These are phyloP conservation scores for Tulasnella sp. DNA, from an alignment of 768 basidiomycete species.

Conservation along the genomic window DNA sequence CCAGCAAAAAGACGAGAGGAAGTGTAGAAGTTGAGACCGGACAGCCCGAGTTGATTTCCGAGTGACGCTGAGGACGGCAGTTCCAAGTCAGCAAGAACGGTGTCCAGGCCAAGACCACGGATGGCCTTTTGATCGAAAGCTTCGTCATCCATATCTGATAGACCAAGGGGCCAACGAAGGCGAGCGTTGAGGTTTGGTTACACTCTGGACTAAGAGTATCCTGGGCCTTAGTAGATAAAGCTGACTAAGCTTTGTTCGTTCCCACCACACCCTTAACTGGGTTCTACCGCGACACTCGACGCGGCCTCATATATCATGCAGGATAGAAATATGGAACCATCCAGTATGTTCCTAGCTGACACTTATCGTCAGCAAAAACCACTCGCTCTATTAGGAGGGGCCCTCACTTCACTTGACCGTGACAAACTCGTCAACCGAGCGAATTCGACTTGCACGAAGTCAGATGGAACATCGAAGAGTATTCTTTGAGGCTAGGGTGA, in stretches of 20 bases:
- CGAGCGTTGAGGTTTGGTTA: not conserved
- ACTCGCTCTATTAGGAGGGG: not conserved
- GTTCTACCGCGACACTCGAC: not conserved
- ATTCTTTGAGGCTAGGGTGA: not conserved
- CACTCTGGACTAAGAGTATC: not conserved
- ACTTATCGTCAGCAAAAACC: not conserved
- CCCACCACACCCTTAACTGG: no score
- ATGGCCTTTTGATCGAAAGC: slow-evolving; percentile 23
- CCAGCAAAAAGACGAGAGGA: slow-evolving; percentile 78
- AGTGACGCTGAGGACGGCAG: slow-evolving; percentile 65
- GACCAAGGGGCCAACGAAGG: not conserved
- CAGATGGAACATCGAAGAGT: not conserved
- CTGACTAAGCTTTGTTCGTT: slow-evolving; percentile 1
- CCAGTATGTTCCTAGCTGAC: not conserved
- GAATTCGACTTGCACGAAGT: not conserved
- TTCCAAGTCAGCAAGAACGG: slow-evolving; percentile 70
- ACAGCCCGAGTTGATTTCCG: slow-evolving; percentile 74
- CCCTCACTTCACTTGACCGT: not conserved
- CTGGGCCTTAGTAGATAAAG: not conserved
- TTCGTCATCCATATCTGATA: slow-evolving; percentile 26
- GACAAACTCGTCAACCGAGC: not conserved
- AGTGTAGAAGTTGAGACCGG: slow-evolving; percentile 61
- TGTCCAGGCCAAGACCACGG: slow-evolving; percentile 49
- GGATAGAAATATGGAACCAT: not conserved
- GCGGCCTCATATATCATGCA: not conserved